Percentiles rank a stretch among this genome's conserved stretches.
phyloP scores from a whole-genome alignment of 2,329 filamentous ascomycete species.

The Fusarium sp. region DNA sequence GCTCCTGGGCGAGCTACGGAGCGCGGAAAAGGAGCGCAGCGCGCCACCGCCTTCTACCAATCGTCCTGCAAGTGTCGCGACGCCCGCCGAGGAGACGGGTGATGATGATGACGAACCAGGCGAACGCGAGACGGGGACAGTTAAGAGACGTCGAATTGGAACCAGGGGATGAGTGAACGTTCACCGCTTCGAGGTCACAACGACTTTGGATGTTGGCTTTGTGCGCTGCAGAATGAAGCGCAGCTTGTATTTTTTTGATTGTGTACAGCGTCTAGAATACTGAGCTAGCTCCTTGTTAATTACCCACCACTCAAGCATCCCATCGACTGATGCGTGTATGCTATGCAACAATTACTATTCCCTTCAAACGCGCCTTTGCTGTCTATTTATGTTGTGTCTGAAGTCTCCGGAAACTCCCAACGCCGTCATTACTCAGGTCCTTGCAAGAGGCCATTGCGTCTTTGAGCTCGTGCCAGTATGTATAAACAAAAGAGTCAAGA shows the following conservation, averaged over 20 bases:
- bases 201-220: conserved; percentile 26
- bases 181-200: conserved; percentile 6
- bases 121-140: conserved; percentile 51
- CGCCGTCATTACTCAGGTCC: conserved; percentile 6
- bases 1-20: conserved; percentile 76
- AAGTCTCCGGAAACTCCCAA: conserved; percentile 16
- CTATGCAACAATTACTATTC: conserved; percentile 2
- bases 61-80: conserved; percentile 51
- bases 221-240: conserved; percentile 23
- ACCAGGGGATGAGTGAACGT: conserved; percentile 45
- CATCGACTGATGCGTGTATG: conserved; percentile 13
- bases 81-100: conserved; percentile 55
- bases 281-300: conserved; percentile 37
- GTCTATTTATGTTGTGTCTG: background rate
- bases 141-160: conserved; percentile 50
- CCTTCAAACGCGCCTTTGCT: background rate
- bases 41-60: conserved; percentile 48
- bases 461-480: background rate
- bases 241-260: conserved; percentile 39
- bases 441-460: background rate
- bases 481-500: background rate
- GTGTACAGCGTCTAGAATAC: conserved; percentile 41
- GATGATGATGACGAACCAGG: conserved; percentile 60
- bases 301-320: conserved; percentile 25
- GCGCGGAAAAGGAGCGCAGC: conserved; percentile 67